These are phyloP conservation scores for Metarhizium rileyi DNA, from an alignment of 2,329 filamentous ascomycete genomes.

Conservation along the genomic window DNA sequence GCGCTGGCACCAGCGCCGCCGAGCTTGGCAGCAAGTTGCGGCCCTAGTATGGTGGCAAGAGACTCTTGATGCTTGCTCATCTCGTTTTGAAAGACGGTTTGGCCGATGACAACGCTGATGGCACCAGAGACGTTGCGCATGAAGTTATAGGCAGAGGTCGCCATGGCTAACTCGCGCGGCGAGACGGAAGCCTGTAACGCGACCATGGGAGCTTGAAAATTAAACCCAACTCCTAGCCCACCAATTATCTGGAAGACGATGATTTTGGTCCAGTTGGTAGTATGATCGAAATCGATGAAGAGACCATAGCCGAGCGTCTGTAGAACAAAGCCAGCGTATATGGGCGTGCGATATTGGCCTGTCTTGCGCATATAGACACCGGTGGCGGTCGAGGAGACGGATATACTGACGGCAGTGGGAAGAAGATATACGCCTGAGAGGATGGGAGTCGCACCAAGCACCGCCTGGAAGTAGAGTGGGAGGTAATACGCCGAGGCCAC, in stretches of 20 bases:
- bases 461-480: conserved; percentile 64
- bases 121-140: conserved; percentile 53
- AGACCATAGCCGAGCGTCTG: conserved; percentile 22
- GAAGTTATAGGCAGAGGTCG: conserved; percentile 50
- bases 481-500: conserved; percentile 61
- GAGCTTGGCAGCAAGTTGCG: too few relatives aligned
- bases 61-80: conserved; percentile 29
- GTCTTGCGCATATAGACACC: background rate
- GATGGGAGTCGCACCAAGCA: conserved; percentile 49
- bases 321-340: background rate
- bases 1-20: too few relatives aligned
- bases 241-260: conserved; percentile 48
- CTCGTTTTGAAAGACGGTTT: conserved; percentile 62
- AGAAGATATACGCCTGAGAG: conserved; percentile 49
- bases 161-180: background rate
- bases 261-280: conserved; percentile 36
- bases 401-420: conserved; percentile 40
- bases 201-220: conserved; percentile 42
- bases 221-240: conserved; percentile 51
- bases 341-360: background rate
- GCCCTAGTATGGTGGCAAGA: too few relatives aligned
- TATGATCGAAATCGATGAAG: conserved; percentile 38
- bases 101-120: conserved; percentile 57
- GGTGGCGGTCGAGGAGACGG: background rate
- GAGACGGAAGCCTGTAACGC: background rate